These are phyloP conservation scores for Chalciporus piperatus DNA, from an alignment of 768 basidiomycete genomes.

Conservation along the genomic window DNA sequence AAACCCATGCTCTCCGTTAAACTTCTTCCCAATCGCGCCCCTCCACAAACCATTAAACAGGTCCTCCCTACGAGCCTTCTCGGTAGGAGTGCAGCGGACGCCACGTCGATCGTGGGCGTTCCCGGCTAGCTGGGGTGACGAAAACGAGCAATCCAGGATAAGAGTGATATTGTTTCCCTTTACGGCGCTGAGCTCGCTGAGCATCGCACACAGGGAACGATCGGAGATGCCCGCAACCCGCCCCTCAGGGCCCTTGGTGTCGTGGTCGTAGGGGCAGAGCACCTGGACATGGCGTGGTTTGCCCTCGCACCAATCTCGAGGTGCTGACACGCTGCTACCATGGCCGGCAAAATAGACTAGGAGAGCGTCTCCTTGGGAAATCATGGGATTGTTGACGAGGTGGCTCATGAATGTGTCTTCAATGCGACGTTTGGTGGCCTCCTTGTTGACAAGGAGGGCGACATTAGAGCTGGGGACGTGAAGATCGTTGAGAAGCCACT, in stretches of 20 bases:
- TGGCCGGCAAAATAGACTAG: constrained; percentile 75
- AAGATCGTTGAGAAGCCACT: constrained; percentile 55
- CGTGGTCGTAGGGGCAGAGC: constrained; percentile 66
- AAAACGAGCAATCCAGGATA: constrained; percentile 65
- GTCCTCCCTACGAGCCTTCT: constrained; percentile 53
- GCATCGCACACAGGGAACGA: constrained; percentile 59
- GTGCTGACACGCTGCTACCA: constrained; percentile 57
- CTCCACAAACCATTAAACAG: constrained; percentile 57
- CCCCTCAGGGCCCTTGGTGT: constrained; percentile 45
- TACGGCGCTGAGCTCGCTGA: constrained; percentile 49
- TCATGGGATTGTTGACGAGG: constrained; percentile 57
- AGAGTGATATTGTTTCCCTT: constrained; percentile 73
- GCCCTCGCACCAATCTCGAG: constrained; percentile 55
- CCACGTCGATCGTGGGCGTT: constrained; percentile 44
- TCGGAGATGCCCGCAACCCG: constrained; percentile 64
- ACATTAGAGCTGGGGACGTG: constrained; percentile 59
- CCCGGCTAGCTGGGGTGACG: constrained; percentile 37
- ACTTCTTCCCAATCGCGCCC: constrained; percentile 37
- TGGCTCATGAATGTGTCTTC: constrained; percentile 61
- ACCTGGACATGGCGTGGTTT: constrained; percentile 48
- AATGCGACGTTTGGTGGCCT: constrained; percentile 60
- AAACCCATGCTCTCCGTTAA: constrained; percentile 41
- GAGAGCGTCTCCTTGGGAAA: constrained; percentile 61
- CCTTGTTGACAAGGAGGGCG: constrained; percentile 50
- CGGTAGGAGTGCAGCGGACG: constrained; percentile 59